Evolutionary conservation across 148 eudicot species (phyloP).

Genomic region (Amaranthus hypochondriacus): DNA sequence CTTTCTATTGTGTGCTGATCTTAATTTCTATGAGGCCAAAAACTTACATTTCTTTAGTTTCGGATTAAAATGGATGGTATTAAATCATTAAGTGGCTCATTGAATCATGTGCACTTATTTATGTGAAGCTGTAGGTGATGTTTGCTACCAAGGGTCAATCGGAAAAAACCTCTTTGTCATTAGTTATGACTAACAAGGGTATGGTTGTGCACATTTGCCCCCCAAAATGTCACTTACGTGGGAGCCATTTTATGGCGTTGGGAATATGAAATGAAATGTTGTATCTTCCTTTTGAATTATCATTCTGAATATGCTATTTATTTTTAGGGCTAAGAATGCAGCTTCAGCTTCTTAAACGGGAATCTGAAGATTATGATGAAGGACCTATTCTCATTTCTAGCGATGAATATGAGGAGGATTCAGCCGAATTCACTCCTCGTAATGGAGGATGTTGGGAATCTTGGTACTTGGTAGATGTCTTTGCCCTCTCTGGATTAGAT

Average conservation of each 20-base stretch:
- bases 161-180: no score
- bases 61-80: no score
- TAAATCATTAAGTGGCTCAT: no score
- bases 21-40: background rate
- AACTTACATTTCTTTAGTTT: background rate
- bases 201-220: no score
- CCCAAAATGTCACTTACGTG: no score
- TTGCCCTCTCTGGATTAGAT: slow-evolving; percentile 43
- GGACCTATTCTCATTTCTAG: slow-evolving; percentile 30
- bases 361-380: slow-evolving; percentile 45
- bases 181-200: no score
- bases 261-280: background rate
- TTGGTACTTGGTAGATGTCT: slow-evolving; percentile 49
- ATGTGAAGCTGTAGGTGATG: no score
- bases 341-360: slow-evolving; percentile 79
- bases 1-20: background rate
- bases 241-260: no score
- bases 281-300: background rate
- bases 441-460: slow-evolving; percentile 52
- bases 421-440: background rate
- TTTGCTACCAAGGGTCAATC: no score
- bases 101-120: no score
- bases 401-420: slow-evolving; percentile 44
- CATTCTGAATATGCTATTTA: background rate
- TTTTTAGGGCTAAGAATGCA: slow-evolving; percentile 67